Evolutionary conservation across 345 rosid genomes (phyloP).

Genomic region (Populus ilicifolia): DNA sequence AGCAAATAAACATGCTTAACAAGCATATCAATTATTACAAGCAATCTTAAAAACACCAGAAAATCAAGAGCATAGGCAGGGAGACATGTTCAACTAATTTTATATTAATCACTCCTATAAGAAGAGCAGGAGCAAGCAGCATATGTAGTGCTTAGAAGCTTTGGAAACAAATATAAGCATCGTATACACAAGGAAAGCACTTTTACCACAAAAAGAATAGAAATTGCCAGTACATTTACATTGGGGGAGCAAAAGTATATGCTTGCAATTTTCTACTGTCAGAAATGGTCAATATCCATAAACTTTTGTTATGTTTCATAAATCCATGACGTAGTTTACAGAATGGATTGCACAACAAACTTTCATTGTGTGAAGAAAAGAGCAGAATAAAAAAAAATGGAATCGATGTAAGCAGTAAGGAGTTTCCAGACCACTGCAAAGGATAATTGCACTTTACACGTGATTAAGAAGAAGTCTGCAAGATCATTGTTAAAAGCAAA

Average conservation of each 20-base stretch:
- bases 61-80: not conserved
- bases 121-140: constrained; percentile 2
- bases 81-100: not conserved
- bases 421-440: not conserved
- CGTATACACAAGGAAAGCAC: too few relatives aligned
- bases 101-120: not conserved
- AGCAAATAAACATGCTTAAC: too few relatives aligned
- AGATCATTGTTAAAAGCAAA: not conserved
- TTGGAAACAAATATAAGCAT: not conserved
- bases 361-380: not conserved
- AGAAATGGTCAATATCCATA: not conserved
- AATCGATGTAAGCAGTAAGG: not conserved
- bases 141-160: not conserved
- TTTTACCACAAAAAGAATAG: too few relatives aligned
- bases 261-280: not conserved
- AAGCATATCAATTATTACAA: not conserved
- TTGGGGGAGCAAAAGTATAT: too few relatives aligned
- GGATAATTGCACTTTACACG: not conserved
- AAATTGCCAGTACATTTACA: too few relatives aligned
- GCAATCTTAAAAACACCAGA: not conserved
- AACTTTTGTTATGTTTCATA: not conserved
- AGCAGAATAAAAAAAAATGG: not conserved
- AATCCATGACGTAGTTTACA: not conserved
- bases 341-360: not conserved
- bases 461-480: not conserved